Conservation (phyloP, 208 protist genomes). For the Kentomonas sorsogonicus region DNA sequence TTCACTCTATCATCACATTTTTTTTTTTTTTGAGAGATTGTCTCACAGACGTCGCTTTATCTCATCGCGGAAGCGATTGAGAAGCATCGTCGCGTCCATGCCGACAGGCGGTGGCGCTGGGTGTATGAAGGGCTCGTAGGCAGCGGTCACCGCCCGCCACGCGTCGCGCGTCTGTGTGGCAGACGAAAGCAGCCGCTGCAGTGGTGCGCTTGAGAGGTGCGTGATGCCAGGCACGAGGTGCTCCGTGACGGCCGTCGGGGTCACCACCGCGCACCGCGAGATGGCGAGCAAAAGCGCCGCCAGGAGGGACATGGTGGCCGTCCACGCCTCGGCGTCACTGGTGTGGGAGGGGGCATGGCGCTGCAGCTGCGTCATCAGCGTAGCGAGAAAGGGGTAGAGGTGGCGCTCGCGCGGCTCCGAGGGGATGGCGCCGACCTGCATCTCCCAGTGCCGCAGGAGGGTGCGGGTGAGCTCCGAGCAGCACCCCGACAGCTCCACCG, state of each 20-base stretch:
- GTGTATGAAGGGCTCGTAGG: conserved; percentile 40
- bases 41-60: conserved; percentile 41
- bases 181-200: too few relatives aligned
- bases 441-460: conserved; percentile 43
- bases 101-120: too few relatives aligned
- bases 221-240: conserved; percentile 49
- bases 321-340: conserved; percentile 24
- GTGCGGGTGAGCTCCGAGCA: conserved; percentile 37
- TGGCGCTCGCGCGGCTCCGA: conserved; percentile 58
- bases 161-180: too few relatives aligned
- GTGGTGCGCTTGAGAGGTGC: too few relatives aligned
- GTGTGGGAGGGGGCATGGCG: conserved; percentile 6
- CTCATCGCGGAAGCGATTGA: conserved; percentile 54
- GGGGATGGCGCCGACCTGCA: conserved; percentile 44
- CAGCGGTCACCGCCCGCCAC: too few relatives aligned
- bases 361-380: conserved; percentile 42
- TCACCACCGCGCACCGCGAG: conserved; percentile 61
- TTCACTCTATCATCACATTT: too few relatives aligned
- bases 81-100: conserved; percentile 24
- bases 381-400: conserved; percentile 53
- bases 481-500: conserved; percentile 36
- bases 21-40: too few relatives aligned
- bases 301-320: conserved; percentile 38
- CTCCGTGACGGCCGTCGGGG: conserved; percentile 41
- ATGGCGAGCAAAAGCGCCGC: conserved; percentile 33